Conservation (phyloP, 2,329 filamentous ascomycete species). For the Blumeria graminis region DNA sequence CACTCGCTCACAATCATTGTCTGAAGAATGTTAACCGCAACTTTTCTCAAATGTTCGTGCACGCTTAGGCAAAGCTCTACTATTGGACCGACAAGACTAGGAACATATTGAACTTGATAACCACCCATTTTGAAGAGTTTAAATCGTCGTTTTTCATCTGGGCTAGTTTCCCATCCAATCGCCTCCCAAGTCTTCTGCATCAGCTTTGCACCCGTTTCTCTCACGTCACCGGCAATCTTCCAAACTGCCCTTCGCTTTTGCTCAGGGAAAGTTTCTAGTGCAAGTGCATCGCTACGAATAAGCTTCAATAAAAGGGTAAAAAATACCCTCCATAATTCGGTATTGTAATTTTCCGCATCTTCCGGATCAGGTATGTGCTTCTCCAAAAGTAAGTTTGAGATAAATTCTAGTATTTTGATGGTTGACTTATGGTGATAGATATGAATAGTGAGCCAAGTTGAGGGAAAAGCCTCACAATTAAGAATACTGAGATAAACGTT, state of each 20-base stretch:
- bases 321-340: slow-evolving; percentile 80
- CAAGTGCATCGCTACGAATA: slow-evolving; percentile 68
- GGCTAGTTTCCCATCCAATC: slow-evolving; percentile 80
- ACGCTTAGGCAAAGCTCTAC: slow-evolving; percentile 88
- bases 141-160: slow-evolving; percentile 56
- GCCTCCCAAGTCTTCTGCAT: slow-evolving; percentile 75
- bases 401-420: slow-evolving; percentile 62
- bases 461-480: slow-evolving; percentile 69
- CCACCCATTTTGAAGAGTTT: slow-evolving; percentile 70
- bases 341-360: slow-evolving; percentile 62
- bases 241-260: slow-evolving; percentile 90
- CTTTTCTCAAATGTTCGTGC: slow-evolving; percentile 68
- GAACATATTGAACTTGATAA: slow-evolving; percentile 96
- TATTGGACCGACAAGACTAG: slow-evolving; percentile 70
- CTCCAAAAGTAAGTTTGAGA: slow-evolving; percentile 58
- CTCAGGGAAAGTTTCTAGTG: slow-evolving; percentile 86
- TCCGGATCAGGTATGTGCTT: slow-evolving; percentile 72
- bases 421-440: slow-evolving; percentile 84
- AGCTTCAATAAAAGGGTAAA: slow-evolving; percentile 75
- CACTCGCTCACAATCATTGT: slow-evolving; percentile 98
- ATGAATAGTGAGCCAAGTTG: slow-evolving; percentile 74
- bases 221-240: slow-evolving; percentile 95
- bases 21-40: slow-evolving; percentile 80
- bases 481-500: slow-evolving; percentile 77
- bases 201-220: slow-evolving; percentile 72